A percentile compares a stretch with the other conserved stretches of the same genome.
These are phyloP conservation scores for Extremus antarcticus DNA, from an alignment of 495 filamentous ascomycete genomes.

Conservation along the genomic window DNA sequence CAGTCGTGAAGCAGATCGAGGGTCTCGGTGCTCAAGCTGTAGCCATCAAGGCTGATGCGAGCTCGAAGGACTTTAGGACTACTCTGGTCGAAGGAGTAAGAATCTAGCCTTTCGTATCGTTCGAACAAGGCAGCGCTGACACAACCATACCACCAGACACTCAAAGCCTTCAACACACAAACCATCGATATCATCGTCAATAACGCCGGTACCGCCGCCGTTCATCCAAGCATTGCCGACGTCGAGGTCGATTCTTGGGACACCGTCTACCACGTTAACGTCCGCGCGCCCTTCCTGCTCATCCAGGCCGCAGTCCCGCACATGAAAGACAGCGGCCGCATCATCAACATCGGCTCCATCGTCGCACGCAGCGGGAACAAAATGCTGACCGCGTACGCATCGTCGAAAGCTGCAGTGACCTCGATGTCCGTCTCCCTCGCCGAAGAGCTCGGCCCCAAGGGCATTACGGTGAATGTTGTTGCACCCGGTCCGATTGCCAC, in stretches of 20 bases:
- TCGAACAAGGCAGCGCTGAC: neutral
- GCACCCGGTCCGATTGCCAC: slow-evolving; percentile 57
- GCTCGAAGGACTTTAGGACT: neutral
- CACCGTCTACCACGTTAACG: slow-evolving; percentile 33
- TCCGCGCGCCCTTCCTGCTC: slow-evolving; percentile 59
- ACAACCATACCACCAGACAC: neutral
- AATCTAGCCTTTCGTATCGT: neutral
- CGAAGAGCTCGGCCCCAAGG: slow-evolving; percentile 52
- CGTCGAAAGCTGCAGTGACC: slow-evolving; percentile 59
- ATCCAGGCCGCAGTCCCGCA: slow-evolving; percentile 51
- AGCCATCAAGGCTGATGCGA: neutral
- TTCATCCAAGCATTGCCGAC: neutral
- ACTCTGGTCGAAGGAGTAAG: neutral
- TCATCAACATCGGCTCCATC: slow-evolving; percentile 46
- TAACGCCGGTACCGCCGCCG: neutral
- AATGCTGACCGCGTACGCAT: slow-evolving; percentile 48
- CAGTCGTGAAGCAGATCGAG: neutral
- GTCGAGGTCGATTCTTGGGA: neutral
- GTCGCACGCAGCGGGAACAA: slow-evolving; percentile 39
- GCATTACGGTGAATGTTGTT: slow-evolving; percentile 53
- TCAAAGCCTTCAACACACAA: neutral
- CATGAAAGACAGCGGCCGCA: slow-evolving; percentile 44
- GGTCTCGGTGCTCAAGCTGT: neutral
- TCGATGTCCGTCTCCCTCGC: slow-evolving; percentile 54
- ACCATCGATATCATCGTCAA: neutral